These are phyloP conservation scores for Colletotrichum liriopes DNA, from an alignment of 2,329 filamentous ascomycete species.

Conservation along the genomic window DNA sequence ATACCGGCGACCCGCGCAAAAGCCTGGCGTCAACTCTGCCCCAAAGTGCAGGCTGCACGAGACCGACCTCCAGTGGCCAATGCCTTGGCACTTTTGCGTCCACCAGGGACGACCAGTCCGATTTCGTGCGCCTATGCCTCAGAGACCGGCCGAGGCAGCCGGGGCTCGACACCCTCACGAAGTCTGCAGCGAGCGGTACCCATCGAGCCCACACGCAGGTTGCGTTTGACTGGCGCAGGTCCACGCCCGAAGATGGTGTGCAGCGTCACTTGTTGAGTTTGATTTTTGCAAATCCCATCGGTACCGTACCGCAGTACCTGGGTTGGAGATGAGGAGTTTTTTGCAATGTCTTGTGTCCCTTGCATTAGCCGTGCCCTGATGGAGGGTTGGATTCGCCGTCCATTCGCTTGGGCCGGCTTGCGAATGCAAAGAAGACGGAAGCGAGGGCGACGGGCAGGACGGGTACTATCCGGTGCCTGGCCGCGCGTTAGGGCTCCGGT, in stretches of 20 bases:
- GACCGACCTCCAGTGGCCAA: background rate
- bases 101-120: background rate
- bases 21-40: background rate
- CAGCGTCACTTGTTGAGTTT: conserved; percentile 34
- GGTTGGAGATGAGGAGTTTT: conserved; percentile 26
- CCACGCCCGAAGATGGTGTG: conserved; percentile 19
- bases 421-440: conserved; percentile 35
- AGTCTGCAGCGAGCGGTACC: background rate
- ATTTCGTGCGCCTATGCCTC: background rate
- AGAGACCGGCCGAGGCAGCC: conserved; percentile 4
- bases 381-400: conserved; percentile 24
- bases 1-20: conserved; percentile 4
- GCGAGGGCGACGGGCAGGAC: conserved; percentile 21
- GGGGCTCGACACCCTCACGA: conserved; percentile 15
- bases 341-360: conserved; percentile 33
- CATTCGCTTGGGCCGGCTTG: conserved; percentile 21
- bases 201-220: background rate
- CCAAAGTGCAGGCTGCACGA: background rate
- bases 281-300: conserved; percentile 8
- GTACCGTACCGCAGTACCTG: conserved; percentile 9
- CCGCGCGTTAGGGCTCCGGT: conserved; percentile 27
- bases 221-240: conserved; percentile 3
- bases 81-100: conserved; percentile 1
- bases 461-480: conserved; percentile 30
- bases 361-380: conserved; percentile 39